Percentiles rank a stretch among this genome's conserved stretches.
Conservation (phyloP, 306 rosid species). For the Cucurbita maxima region DNA sequence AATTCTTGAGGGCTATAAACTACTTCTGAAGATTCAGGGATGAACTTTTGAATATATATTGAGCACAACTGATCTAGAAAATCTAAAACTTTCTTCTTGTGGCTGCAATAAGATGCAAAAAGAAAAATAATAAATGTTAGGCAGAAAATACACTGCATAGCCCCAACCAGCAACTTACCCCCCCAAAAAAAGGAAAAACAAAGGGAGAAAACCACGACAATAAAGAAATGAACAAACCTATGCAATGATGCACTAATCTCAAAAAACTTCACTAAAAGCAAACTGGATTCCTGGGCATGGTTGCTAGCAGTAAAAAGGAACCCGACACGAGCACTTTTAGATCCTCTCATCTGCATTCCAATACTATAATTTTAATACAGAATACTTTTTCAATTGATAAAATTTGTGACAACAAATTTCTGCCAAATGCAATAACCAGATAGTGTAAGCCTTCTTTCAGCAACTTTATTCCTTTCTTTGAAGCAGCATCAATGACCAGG, state of each 20-base stretch:
- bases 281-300: conserved; percentile 31
- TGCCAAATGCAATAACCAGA: conserved; percentile 42
- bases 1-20: conserved; percentile 35
- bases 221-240: conserved; percentile 40
- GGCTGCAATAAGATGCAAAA: conserved; percentile 37
- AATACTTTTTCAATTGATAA: neutral
- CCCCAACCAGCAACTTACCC: too few relatives aligned
- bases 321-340: conserved; percentile 64
- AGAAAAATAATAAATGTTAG: conserved; percentile 8
- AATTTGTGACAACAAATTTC: conserved; percentile 6
- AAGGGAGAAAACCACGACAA: neutral
- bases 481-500: conserved; percentile 55
- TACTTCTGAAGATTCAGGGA: conserved; percentile 25
- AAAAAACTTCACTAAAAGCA: conserved; percentile 55
- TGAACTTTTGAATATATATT: conserved; percentile 46
- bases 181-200: neutral
- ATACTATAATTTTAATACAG: conserved; percentile 3
- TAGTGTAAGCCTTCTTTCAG: conserved; percentile 65
- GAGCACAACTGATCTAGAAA: conserved; percentile 67
- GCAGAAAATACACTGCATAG: neutral
- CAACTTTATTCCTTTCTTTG: conserved; percentile 57
- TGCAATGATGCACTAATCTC: conserved; percentile 51
- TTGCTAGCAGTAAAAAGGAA: conserved; percentile 48
- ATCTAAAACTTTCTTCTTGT: conserved; percentile 47
- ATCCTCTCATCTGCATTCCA: conserved; percentile 53